phyloP scores from a whole-genome alignment of 2,329 filamentous ascomycete genomes.

The Cladophialophora yegresii region DNA sequence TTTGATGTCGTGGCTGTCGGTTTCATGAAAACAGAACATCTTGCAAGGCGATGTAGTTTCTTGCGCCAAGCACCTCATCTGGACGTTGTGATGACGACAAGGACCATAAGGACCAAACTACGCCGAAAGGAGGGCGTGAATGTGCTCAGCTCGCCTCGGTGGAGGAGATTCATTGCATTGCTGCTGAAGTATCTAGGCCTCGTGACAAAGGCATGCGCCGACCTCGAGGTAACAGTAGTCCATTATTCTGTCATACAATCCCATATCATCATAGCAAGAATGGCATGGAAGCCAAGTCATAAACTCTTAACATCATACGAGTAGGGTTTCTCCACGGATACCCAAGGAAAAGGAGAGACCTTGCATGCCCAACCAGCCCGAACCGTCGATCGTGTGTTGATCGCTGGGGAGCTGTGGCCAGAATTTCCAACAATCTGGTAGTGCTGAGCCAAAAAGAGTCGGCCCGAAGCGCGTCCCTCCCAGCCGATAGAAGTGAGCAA shows the following conservation, averaged over 20 bases:
- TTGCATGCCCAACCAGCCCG: not conserved
- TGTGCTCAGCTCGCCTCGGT: not conserved
- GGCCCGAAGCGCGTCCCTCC: constrained; percentile 6
- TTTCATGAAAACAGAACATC: not conserved
- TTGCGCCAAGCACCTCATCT: not conserved
- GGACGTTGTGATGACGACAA: not conserved
- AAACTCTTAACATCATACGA: constrained; percentile 31
- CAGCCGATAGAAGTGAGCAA: constrained; percentile 4
- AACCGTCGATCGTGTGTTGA: not conserved
- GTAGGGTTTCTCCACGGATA: constrained; percentile 8
- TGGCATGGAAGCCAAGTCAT: constrained; percentile 26
- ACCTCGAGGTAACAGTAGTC: constrained; percentile 13
- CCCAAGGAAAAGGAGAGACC: not conserved
- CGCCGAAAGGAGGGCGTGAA: not conserved
- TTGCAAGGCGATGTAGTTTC: not conserved
- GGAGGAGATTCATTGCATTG: constrained; percentile 24
- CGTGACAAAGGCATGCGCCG: constrained; percentile 9
- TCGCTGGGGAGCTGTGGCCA: not conserved
- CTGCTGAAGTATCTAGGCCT: constrained; percentile 30
- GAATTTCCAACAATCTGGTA: constrained; percentile 11
- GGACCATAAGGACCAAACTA: not conserved
- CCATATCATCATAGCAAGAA: constrained; percentile 32
- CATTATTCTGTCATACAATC: constrained; percentile 30
- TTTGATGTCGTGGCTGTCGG: not conserved
- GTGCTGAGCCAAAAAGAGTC: constrained; percentile 7